These are phyloP conservation scores for Xylariaceae sp. DNA, from an alignment of 2,329 filamentous ascomycete species.

Conservation along the genomic window DNA sequence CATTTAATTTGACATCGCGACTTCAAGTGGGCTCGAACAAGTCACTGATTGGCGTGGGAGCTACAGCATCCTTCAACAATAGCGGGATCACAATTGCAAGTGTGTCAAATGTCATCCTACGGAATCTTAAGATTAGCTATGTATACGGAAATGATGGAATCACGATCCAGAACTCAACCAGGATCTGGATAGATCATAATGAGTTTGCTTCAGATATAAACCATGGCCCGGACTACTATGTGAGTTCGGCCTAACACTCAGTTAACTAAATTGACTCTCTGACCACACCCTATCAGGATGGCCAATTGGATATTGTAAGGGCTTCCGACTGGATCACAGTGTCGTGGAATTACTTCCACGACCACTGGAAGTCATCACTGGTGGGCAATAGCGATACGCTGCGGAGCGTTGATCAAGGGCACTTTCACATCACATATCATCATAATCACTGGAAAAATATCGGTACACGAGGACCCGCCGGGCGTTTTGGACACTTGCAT, in stretches of 20 bases:
- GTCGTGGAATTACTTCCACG: constrained; percentile 26
- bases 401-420: constrained; percentile 45
- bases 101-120: constrained; percentile 16
- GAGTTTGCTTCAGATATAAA: constrained; percentile 20
- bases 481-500: constrained; percentile 57
- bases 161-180: constrained; percentile 17
- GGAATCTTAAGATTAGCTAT: constrained; percentile 17
- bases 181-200: constrained; percentile 24
- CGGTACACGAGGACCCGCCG: constrained; percentile 55
- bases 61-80: constrained; percentile 12
- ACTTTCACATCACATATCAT: constrained; percentile 57
- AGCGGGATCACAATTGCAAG: constrained; percentile 16
- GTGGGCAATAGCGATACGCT: constrained; percentile 47
- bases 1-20: constrained; percentile 18
- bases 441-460: constrained; percentile 56
- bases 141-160: constrained; percentile 18
- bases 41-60: constrained; percentile 14
- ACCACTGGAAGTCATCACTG: constrained; percentile 49
- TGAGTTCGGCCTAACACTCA: neutral
- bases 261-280: neutral
- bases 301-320: constrained; percentile 20
- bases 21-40: constrained; percentile 18
- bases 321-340: constrained; percentile 25
- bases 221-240: constrained; percentile 22
- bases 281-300: constrained; percentile 8